Percentiles rank a stretch among this genome's conserved stretches.
Evolutionary conservation across 805 yeast species (phyloP).

Genomic region (Starmerella ratchasimensis): DNA sequence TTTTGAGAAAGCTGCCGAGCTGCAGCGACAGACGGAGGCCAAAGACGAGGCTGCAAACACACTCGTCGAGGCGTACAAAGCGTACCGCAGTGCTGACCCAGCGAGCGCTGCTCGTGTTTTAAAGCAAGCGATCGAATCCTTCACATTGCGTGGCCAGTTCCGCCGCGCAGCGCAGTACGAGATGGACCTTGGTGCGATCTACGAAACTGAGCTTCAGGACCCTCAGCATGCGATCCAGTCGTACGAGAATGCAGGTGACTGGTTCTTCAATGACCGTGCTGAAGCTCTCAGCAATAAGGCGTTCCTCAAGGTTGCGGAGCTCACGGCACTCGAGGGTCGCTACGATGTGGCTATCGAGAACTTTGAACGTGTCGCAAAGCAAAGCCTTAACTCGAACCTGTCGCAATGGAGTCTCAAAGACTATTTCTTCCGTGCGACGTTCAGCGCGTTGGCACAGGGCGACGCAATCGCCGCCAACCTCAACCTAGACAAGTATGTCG

Average conservation of each 20-base stretch:
- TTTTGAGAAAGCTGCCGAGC: slow-evolving; percentile 73
- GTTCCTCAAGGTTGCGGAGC: slow-evolving; percentile 76
- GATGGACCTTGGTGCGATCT: slow-evolving; percentile 76
- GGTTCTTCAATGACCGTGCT: slow-evolving; percentile 89
- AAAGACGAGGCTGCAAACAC: slow-evolving; percentile 88
- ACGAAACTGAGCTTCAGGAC: slow-evolving; percentile 64
- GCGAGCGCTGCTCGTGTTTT: slow-evolving; percentile 63
- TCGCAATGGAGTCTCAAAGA: slow-evolving; percentile 90
- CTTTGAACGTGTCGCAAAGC: slow-evolving; percentile 67
- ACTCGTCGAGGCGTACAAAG: slow-evolving; percentile 78
- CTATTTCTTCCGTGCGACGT: slow-evolving; percentile 67
- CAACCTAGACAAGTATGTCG: slow-evolving; percentile 46
- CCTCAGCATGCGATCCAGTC: slow-evolving; percentile 53
- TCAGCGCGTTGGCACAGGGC: slow-evolving; percentile 68
- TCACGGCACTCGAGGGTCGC: slow-evolving; percentile 62
- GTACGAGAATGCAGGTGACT: slow-evolving; percentile 89
- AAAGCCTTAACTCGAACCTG: slow-evolving; percentile 56
- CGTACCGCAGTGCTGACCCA: slow-evolving; percentile 62
- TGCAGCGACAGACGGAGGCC: slow-evolving; percentile 58
- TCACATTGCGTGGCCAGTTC: slow-evolving; percentile 84
- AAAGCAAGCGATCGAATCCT: slow-evolving; percentile 63
- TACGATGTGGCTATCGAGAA: slow-evolving; percentile 61
- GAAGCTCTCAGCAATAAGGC: slow-evolving; percentile 82
- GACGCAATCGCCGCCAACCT: slow-evolving; percentile 79
- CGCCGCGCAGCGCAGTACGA: slow-evolving; percentile 92